Base-by-base conservation (phyloP, 164 flowering plant genomes). In the Euptelea pleiosperma region DNA sequence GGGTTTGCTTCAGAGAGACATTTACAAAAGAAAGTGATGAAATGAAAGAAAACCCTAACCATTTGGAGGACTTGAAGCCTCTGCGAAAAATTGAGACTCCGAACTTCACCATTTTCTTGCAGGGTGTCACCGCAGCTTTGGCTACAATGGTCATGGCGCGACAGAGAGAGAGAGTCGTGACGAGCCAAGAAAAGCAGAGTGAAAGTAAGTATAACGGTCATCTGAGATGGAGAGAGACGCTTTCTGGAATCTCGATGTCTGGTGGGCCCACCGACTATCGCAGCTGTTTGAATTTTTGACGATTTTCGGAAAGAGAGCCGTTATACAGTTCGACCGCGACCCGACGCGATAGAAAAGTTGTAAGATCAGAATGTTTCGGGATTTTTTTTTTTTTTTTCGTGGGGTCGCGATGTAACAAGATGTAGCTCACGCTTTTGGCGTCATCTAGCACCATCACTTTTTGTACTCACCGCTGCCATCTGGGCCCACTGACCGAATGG, bases 21-120 rank as follows among this genome's bases (percentile, higher is more conserved):
- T 5, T 0, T 50, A 51, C 4, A 14, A 12, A 18, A 29, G 7
- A 16, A 40, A 45, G 10, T 26, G 30, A 49, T 0, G 21, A 6
- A 37, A 4, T 9, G 15, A 46, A 49, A 47, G 37, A 56, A 18
- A 21, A 19, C 2, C 31, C 45, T 39, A 33, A 90, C 97, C 97
- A 91, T 87, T 87, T 86, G 42, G 97, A 86, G 57, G 91, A 72
- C 50, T 79, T 87, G 82, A 91, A 91, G 71, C 83, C 70, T 1
- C 68, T 56, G 50, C 82, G 58, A 59, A 87, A 77, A 58, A 87
- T 46, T 15, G 86, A 72, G 39, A 74, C 52, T 21, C 68, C 66
- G 49, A 79, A 50, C 69, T 62, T 77, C 79, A 76, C 49, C 35
- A 77, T 63, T 53, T 66, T 78, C 72, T 69, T 80, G 62, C 82